Base-by-base conservation (phyloP, 2,329 filamentous ascomycete species). In the Beauveria sp. region DNA sequence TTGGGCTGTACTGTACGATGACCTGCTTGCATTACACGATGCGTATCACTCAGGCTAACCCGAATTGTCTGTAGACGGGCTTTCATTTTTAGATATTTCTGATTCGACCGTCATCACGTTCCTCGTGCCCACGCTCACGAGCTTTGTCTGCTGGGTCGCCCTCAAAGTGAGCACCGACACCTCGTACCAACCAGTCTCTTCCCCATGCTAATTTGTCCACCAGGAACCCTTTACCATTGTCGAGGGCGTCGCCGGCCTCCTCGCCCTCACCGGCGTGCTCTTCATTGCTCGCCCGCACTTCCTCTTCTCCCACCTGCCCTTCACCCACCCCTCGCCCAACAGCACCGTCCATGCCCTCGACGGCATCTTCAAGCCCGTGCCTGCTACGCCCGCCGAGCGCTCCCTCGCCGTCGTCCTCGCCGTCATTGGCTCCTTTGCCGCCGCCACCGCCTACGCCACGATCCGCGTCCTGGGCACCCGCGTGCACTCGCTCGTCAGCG, bases 91-190 rank as follows among this genome's bases (percentile, higher is more conserved):
- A 0, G 87, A 89, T 2, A 80, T 95, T 1, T 86, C 89, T 1
- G 90, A 95, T 69, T 88, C 90, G 1, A 91, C 88, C 0, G 89
- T 93, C 26, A 86, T 95, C 40, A 91, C 88, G 7, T 95, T 93
- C 71, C 79, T 95, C 3, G 83, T 88, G 0, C 90, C 90, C 0
- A 87, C 87, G 8, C 77, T 91, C 10, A 86, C 88, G 8, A 88
- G 76, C 1, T 72, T 77, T 80, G 72, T 92, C 81, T 82, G 86
- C 79, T 66, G 91, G 84, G 71, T 90, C 16, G 71, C 69, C 26
- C 61, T 72, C 0, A 54, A 60, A 1, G 70, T 72, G 63, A 24
- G 67, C 61, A 38, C 34, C 34, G 34, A 38, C 34, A 14, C 14
- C 34, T 16, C 34, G 34, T 6, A 38, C 34, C 14, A 38, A 14